phyloP scores from a whole-genome alignment of 441 rosid genomes.

The Pelargonium myrrhifolium region DNA sequence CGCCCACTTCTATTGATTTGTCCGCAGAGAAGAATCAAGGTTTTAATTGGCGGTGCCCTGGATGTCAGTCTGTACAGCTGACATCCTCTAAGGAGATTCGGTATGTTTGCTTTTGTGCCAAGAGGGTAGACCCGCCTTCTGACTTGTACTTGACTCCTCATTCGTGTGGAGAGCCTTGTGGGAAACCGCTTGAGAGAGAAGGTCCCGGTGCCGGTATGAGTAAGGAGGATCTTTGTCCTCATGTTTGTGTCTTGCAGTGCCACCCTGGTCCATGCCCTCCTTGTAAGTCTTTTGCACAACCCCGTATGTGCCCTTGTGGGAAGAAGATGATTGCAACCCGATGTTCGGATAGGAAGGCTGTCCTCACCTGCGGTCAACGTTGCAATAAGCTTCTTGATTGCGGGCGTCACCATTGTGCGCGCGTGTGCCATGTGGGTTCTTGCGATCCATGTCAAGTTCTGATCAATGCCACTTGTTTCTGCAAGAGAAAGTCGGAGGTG shows the following conservation, averaged over 20 bases:
- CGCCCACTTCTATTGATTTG: constrained; percentile 80
- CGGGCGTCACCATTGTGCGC: constrained; percentile 64
- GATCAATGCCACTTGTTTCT: constrained; percentile 75
- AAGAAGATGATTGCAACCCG: constrained; percentile 75
- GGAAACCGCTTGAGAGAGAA: constrained; percentile 78
- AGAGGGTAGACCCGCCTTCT: constrained; percentile 80
- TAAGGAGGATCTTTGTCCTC: constrained; percentile 75
- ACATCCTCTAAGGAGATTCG: constrained; percentile 67
- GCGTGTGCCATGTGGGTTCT: constrained; percentile 72
- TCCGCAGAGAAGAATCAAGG: constrained; percentile 80
- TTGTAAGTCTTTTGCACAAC: constrained; percentile 93
- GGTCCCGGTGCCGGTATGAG: constrained; percentile 27
- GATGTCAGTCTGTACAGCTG: constrained; percentile 87
- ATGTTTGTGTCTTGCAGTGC: constrained; percentile 89
- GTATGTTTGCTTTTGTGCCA: constrained; percentile 81
- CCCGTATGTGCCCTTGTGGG: constrained; percentile 80
- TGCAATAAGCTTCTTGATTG: constrained; percentile 81
- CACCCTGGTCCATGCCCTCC: constrained; percentile 99
- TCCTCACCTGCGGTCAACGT: constrained; percentile 69
- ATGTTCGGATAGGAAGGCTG: constrained; percentile 77
- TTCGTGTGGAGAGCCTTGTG: constrained; percentile 98
- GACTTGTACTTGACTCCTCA: constrained; percentile 96
- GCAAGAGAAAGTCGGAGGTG: constrained; percentile 68
- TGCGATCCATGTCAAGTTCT: constrained; percentile 72
- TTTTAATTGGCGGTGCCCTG: constrained; percentile 96